Evolutionary conservation across 2,329 filamentous ascomycete species (phyloP), one percentile per base, ranked within the genome.

Genomic region (Sporothrix variecibatus): DNA sequence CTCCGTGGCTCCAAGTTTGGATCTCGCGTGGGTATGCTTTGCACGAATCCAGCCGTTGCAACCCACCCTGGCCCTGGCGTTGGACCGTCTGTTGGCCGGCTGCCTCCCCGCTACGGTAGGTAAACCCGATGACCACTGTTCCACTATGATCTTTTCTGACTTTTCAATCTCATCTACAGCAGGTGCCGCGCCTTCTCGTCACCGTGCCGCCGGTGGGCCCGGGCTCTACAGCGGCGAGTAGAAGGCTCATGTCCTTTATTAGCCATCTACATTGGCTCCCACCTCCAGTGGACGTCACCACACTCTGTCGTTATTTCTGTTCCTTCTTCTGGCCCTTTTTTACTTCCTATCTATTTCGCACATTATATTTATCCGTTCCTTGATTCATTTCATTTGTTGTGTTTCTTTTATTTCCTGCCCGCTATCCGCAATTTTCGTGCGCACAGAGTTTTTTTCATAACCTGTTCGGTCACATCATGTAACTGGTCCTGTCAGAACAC

Each of bases 1-100:
- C 92, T 99, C 68, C 93, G 96, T 75, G 96, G 96, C 74, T 98
- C 96, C 80, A 99, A 99, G 83, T 99, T 98, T 82, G 96, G 96
- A 75, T 99, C 96, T 75, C 94, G 96, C 74, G 96, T 99, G 76
- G 96, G 96, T 43, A 98, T 99, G 95, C 92, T 99, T 72, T 99
- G 97, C 86, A 97, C 94, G 84, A 98, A 98, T 83, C 95, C 95
- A 51, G 94, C 94, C 67, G 90, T 94, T 78, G 89, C 93, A 71
- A 98, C 94, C 78, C 94, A 95, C 73, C 95, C 95, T 75, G 95
- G 95, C 58, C 94, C 95, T 77, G 93, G 93, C 40, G 89, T 91
- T 78, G 93, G 93, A 26, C 87, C 91, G 75, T 86, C 90, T 75
- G 87, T 93, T 78, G 84, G 85, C 31, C 90, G 88, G 49, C 85